These are phyloP conservation scores for Apophysomyces variabilis DNA, from an alignment of 371 early-diverging fungal species.

Conservation along the genomic window DNA sequence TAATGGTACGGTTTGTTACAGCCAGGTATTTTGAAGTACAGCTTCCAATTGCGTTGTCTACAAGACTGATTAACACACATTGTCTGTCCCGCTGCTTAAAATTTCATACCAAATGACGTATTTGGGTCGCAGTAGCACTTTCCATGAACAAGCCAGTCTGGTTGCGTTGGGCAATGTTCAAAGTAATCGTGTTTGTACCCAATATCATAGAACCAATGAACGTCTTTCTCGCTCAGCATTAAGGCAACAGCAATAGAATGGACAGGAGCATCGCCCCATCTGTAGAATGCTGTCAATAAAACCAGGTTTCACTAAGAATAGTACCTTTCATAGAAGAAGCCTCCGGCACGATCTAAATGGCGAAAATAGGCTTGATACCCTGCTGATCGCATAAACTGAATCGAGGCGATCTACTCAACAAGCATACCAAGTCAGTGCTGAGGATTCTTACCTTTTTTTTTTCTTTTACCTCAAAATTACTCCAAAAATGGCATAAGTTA, in stretches of 20 bases:
- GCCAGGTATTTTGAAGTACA: slow-evolving; percentile 32
- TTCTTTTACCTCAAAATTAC: slow-evolving; percentile 43
- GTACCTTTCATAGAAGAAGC: slow-evolving; percentile 70
- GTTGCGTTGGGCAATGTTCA: slow-evolving; percentile 70
- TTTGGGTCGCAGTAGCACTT: slow-evolving; percentile 62
- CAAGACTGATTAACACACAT: neutral
- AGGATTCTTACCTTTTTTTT: neutral
- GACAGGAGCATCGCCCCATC: slow-evolving; percentile 97
- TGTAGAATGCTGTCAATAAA: slow-evolving; percentile 26
- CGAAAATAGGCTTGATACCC: slow-evolving; percentile 81
- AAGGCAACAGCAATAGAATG: slow-evolving; percentile 89
- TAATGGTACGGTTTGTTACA: slow-evolving; percentile 29
- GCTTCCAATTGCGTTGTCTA: slow-evolving; percentile 29
- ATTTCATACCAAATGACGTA: slow-evolving; percentile 38
- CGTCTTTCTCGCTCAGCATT: slow-evolving; percentile 72
- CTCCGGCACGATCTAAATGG: slow-evolving; percentile 78
- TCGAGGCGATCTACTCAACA: slow-evolving; percentile 23
- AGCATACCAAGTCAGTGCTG: neutral
- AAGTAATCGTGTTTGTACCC: slow-evolving; percentile 77
- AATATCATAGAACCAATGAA: slow-evolving; percentile 92
- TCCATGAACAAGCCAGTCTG: slow-evolving; percentile 42
- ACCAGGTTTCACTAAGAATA: neutral
- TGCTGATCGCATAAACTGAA: slow-evolving; percentile 67
- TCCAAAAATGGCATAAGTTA: slow-evolving; percentile 79
- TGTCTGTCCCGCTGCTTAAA: neutral